Base-by-base conservation (phyloP, 495 filamentous ascomycete species). In the Aspergillus leporis region DNA sequence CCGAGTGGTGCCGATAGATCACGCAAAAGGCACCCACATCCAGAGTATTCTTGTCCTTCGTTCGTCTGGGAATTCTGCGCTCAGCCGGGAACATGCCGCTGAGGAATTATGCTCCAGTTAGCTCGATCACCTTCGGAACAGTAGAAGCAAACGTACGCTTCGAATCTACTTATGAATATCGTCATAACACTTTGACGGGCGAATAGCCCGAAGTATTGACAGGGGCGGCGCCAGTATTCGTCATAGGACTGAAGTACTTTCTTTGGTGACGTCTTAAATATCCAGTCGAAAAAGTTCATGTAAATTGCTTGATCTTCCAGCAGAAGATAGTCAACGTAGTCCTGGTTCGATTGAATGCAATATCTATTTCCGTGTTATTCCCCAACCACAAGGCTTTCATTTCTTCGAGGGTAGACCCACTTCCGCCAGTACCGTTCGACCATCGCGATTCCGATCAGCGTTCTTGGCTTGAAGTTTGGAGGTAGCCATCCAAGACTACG, bases 241-340 rank as follows among this genome's bases (percentile, higher is more conserved):
- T 71, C 53, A 54, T 73, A 71, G 23, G 55, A 67, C 48, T 70
- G 57, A 23, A 73, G 63, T 10, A 13, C 4, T 56, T 70, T 71
- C 64, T 68, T 32, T 60, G 46, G 46, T 58, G 56, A 68, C 41
- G 55, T 70, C 45, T 53, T 71, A 10, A 38, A 67, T 47, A 73
- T 73, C 68, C 47, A 73, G 43, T 73, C 60, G 22, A 73, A 70
- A 61, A 71, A 70, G 45, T 70, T 70, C 48, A 70, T 68, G 10
- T 68, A 72, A 51, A 72, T 70, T 16, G 58, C 43, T 56, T 64
- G 34, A 51, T 70, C 65, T 40, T 69, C 64, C 18, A 60, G 31
- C 7, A 68, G 62, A 58, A 72, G 62, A 47, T 56, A 64, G 59
- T 67, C 60, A 4, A 69, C 25, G 19, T 72, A 68, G 49, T 72